These are phyloP conservation scores for Solanum chilense DNA, from an alignment of 257 asterid species.

Conservation along the genomic window DNA sequence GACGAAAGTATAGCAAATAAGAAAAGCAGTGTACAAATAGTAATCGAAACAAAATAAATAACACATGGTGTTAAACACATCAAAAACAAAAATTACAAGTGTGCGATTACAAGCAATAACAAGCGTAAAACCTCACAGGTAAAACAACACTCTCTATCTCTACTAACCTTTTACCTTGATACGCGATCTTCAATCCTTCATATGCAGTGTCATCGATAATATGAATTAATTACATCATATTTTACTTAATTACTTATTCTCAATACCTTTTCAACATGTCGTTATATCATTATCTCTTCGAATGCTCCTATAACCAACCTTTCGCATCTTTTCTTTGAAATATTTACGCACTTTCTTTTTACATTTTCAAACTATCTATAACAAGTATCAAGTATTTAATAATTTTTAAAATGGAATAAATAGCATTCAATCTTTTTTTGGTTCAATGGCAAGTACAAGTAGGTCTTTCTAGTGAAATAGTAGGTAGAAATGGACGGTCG, in stretches of 20 bases:
- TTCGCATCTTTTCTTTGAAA: too few species aligned
- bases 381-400: too few species aligned
- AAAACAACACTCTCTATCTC: background rate
- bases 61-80: background rate
- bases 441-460: background rate
- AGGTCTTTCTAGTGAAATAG: background rate
- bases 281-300: rapidly evolving
- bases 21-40: background rate
- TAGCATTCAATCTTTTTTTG: background rate
- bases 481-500: background rate
- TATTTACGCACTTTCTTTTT: background rate
- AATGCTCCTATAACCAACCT: background rate
- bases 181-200: background rate
- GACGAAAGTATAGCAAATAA: too few species aligned
- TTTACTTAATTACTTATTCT: background rate
- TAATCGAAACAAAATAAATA: too few species aligned
- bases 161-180: background rate
- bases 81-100: background rate
- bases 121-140: background rate
- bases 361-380: too few species aligned
- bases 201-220: rapidly evolving
- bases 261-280: too few species aligned
- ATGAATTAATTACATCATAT: background rate
- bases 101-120: background rate
- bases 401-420: background rate